phyloP scores from a whole-genome alignment of 805 yeast species.

The Saccharomycopsis selenospora region DNA sequence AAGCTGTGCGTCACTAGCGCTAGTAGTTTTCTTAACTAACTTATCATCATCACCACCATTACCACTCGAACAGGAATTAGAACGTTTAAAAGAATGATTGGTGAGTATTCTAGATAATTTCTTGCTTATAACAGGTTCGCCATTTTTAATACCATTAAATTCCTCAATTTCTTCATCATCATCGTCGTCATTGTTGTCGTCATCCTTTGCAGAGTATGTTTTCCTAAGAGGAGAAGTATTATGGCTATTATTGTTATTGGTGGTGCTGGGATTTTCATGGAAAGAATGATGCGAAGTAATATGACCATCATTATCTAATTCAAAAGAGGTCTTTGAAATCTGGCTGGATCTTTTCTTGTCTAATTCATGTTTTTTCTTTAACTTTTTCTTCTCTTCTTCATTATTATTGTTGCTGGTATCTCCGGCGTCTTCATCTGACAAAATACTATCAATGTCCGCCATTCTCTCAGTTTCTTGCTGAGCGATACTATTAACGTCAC shows the following conservation, averaged over 20 bases:
- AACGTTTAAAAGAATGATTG: background rate
- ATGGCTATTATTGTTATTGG: no score
- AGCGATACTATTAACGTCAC: background rate
- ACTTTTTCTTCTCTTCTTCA: no score
- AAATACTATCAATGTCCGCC: slow-evolving; percentile 1
- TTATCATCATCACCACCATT: no score
- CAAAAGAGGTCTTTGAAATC: background rate
- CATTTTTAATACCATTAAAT: slow-evolving; percentile 1
- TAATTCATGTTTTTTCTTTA: no score
- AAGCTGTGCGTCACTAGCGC: background rate
- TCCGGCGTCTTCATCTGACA: background rate
- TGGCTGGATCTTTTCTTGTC: background rate
- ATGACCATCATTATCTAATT: background rate
- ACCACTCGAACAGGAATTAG: background rate
- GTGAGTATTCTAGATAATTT: background rate
- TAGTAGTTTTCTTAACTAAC: no score
- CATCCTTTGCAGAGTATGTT: background rate
- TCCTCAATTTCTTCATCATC: slow-evolving; percentile 1
- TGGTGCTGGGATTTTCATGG: no score
- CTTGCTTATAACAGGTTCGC: slow-evolving; percentile 1
- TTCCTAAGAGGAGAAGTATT: background rate
- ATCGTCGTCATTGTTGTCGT: background rate
- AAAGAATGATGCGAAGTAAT: background rate
- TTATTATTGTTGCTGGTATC: background rate
- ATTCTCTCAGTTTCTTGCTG: background rate